Conservation (phyloP, 192 early-diverging fungal genomes). For the Pecoramyces ruminantium region DNA sequence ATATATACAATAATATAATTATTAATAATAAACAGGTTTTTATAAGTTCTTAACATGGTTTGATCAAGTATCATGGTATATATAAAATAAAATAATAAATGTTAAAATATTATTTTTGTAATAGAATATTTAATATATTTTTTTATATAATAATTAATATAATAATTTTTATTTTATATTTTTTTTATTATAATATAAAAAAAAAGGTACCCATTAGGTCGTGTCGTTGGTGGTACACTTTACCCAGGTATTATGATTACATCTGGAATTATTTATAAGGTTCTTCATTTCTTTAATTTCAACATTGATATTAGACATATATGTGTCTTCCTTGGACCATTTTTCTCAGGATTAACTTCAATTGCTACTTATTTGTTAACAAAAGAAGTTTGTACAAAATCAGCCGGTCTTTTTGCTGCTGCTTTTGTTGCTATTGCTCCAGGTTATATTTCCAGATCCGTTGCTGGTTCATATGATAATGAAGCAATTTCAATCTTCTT, state of each 20-base stretch:
- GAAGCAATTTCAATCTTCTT: slow-evolving; percentile 99
- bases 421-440: slow-evolving; percentile 97
- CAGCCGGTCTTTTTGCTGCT: slow-evolving; percentile 90
- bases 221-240: slow-evolving; percentile 98
- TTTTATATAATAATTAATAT: too few relatives aligned
- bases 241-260: slow-evolving; percentile 99
- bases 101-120: background rate
- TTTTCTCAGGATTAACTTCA: slow-evolving; percentile 93
- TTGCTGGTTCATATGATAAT: slow-evolving; percentile 99
- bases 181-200: background rate
- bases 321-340: slow-evolving; percentile 92
- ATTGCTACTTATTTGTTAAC: slow-evolving; percentile 88
- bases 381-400: slow-evolving; percentile 72
- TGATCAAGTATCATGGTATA: slow-evolving; percentile 96
- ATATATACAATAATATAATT: background rate
- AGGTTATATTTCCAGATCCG: slow-evolving; percentile 99
- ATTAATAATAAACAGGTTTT: slow-evolving; percentile 57
- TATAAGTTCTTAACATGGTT: slow-evolving; percentile 99
- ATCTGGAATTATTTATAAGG: slow-evolving; percentile 80
- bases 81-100: slow-evolving; percentile 28
- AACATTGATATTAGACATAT: slow-evolving; percentile 96
- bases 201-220: slow-evolving; percentile 22
- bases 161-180: background rate
- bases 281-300: slow-evolving; percentile 84
- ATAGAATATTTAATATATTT: background rate